Evolutionary conservation across 345 rosid species (phyloP).

Genomic region (Citrus cavaleriei): DNA sequence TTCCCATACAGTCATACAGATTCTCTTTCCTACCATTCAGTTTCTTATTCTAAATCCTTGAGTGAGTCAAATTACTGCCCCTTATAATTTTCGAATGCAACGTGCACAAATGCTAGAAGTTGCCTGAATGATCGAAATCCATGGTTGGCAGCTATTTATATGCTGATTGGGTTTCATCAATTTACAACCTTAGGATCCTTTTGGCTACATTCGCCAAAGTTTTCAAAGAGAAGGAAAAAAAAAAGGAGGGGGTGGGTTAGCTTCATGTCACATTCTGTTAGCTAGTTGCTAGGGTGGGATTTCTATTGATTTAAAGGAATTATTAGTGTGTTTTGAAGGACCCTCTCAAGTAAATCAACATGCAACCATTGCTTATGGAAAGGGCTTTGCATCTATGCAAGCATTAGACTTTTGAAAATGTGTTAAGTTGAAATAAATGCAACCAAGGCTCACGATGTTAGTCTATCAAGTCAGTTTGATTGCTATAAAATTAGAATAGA

Average conservation of each 20-base stretch:
- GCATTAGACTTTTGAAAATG: background rate
- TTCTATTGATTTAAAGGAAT: too few relatives aligned
- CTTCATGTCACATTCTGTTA: too few relatives aligned
- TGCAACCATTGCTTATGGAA: background rate
- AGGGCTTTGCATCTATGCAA: background rate
- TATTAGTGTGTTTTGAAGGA: background rate
- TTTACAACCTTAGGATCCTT: background rate
- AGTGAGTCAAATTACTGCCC: background rate
- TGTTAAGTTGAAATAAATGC: background rate
- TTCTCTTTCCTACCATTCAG: background rate
- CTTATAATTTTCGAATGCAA: background rate
- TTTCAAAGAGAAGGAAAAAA: too few relatives aligned
- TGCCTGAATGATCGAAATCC: background rate
- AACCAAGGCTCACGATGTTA: background rate
- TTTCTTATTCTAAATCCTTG: background rate
- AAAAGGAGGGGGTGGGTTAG: too few relatives aligned
- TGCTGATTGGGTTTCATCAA: too few relatives aligned
- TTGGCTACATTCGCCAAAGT: background rate
- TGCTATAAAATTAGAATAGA: background rate
- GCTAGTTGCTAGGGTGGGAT: too few relatives aligned
- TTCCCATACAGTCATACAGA: slow-evolving; percentile 10
- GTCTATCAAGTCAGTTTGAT: background rate
- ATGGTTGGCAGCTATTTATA: background rate
- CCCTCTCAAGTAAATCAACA: background rate
- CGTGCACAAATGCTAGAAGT: background rate